Evolutionary conservation across 2,329 filamentous ascomycete species (phyloP).

Genomic region (Penicillium sp.): DNA sequence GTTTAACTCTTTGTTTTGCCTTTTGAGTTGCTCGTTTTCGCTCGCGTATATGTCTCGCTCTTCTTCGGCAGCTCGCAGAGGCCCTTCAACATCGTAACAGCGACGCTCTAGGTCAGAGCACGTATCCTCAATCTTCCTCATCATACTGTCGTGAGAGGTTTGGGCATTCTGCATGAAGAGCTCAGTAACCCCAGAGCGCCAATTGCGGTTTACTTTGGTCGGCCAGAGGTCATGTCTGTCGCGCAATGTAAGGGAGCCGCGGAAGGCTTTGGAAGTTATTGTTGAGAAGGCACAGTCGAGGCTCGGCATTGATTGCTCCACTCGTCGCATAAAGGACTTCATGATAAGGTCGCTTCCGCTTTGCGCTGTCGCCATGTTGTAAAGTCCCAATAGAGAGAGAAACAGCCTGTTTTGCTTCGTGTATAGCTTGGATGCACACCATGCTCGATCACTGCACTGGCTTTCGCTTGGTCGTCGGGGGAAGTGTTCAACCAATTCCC

Average conservation of each 20-base stretch:
- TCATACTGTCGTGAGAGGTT: constrained; percentile 46
- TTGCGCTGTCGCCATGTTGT: constrained; percentile 15
- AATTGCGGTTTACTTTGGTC: constrained; percentile 39
- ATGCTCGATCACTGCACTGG: constrained; percentile 17
- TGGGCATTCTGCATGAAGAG: constrained; percentile 44
- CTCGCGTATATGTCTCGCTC: constrained; percentile 33
- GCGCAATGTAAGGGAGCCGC: constrained; percentile 8
- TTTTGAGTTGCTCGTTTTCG: constrained; percentile 35
- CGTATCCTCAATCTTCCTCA: constrained; percentile 50
- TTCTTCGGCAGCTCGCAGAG: constrained; percentile 44
- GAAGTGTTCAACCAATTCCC: constrained; percentile 18
- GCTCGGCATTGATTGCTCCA: constrained; percentile 8
- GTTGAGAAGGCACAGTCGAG: constrained; percentile 17
- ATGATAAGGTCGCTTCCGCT: constrained; percentile 12
- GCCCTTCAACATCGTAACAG: constrained; percentile 54
- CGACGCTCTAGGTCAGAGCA: constrained; percentile 57
- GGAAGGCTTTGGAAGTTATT: constrained; percentile 8
- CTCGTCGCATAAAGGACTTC: constrained; percentile 18
- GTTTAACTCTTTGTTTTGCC: constrained; percentile 31
- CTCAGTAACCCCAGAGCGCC: constrained; percentile 47
- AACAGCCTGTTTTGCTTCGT: constrained; percentile 25
- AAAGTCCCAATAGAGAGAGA: constrained; percentile 24
- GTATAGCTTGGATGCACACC: constrained; percentile 17
- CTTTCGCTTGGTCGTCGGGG: constrained; percentile 13
- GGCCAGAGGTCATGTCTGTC: constrained; percentile 13